phyloP scores from a whole-genome alignment of 164 flowering plant genomes.

The Chimonanthus praecox region DNA sequence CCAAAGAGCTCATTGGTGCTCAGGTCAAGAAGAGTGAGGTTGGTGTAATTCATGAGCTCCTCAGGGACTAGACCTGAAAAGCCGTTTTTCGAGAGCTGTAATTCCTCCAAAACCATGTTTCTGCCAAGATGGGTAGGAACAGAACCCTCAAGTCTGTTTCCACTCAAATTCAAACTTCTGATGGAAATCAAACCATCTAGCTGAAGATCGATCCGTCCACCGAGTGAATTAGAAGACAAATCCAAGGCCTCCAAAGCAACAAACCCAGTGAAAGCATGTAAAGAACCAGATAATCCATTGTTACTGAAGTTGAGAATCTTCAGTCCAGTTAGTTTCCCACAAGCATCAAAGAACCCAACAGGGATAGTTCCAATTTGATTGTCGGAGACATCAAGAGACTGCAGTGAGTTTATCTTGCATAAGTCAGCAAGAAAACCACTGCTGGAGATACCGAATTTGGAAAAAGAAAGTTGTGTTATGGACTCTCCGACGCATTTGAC shows the following conservation, averaged over 20 bases:
- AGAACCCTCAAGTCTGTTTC: conserved; percentile 28
- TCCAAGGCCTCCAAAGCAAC: conserved; percentile 42
- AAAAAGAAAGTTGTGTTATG: conserved; percentile 31
- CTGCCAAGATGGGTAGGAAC: conserved; percentile 40
- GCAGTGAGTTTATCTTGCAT: conserved; percentile 44
- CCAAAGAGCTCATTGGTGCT: conserved; percentile 39
- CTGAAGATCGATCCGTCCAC: conserved; percentile 39
- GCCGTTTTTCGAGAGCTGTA: conserved; percentile 26
- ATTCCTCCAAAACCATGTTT: conserved; percentile 30
- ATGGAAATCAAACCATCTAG: conserved; percentile 38
- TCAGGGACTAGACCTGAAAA: conserved; percentile 36
- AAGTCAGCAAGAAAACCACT: conserved; percentile 28
- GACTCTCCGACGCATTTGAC: conserved; percentile 31
- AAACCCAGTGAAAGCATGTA: conserved; percentile 50
- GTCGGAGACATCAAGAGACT: conserved; percentile 46
- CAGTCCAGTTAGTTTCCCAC: conserved; percentile 39
- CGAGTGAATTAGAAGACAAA: conserved; percentile 40
- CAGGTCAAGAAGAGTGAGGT: conserved; percentile 51
- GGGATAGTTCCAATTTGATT: conserved; percentile 40
- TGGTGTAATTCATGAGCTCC: conserved; percentile 22
- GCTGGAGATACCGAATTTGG: conserved; percentile 27
- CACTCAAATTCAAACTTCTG: conserved; percentile 37
- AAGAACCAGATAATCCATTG: conserved; percentile 30
- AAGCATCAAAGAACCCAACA: conserved; percentile 33
- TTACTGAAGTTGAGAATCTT: conserved; percentile 44